phyloP scores from a whole-genome alignment of 371 early-diverging fungal genomes.

The Blyttiomyces sp. region DNA sequence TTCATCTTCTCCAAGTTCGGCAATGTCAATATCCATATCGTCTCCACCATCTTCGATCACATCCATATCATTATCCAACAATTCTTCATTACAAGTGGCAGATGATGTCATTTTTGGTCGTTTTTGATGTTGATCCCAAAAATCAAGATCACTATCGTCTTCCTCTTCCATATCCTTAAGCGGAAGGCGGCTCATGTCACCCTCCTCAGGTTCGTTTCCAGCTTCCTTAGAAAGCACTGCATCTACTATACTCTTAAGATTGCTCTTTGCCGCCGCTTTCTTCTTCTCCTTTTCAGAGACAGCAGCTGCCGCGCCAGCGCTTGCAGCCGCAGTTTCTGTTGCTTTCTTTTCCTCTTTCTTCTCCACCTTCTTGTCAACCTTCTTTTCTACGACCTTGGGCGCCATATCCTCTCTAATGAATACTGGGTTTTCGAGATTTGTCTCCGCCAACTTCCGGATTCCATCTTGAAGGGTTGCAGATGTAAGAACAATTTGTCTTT shows the following conservation, averaged over 20 bases:
- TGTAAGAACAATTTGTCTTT: slow-evolving; percentile 78
- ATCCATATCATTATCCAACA: too few relatives aligned
- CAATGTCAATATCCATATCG: background rate
- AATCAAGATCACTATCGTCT: slow-evolving; percentile 29
- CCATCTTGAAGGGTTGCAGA: slow-evolving; percentile 88
- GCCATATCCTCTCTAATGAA: slow-evolving; percentile 19
- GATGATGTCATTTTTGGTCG: too few relatives aligned
- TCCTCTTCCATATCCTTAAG: too few relatives aligned
- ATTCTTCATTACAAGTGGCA: too few relatives aligned
- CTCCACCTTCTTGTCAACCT: too few relatives aligned
- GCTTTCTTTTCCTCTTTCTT: slow-evolving; percentile 8
- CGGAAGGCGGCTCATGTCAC: too few relatives aligned
- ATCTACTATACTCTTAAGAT: too few relatives aligned
- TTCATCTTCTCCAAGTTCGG: background rate
- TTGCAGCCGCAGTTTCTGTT: slow-evolving; percentile 9
- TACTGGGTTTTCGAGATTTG: slow-evolving; percentile 66
- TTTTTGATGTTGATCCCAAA: background rate
- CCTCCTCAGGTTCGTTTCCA: slow-evolving; percentile 29
- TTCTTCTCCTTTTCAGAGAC: slow-evolving; percentile 11
- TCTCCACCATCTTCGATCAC: background rate
- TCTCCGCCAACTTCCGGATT: slow-evolving; percentile 79
- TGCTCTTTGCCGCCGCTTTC: too few relatives aligned
- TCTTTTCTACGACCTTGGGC: too few relatives aligned
- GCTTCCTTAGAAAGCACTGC: too few relatives aligned
- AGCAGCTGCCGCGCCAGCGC: slow-evolving; percentile 19